phyloP scores from a whole-genome alignment of 208 protist species.

The Tetramitus jugosus region DNA sequence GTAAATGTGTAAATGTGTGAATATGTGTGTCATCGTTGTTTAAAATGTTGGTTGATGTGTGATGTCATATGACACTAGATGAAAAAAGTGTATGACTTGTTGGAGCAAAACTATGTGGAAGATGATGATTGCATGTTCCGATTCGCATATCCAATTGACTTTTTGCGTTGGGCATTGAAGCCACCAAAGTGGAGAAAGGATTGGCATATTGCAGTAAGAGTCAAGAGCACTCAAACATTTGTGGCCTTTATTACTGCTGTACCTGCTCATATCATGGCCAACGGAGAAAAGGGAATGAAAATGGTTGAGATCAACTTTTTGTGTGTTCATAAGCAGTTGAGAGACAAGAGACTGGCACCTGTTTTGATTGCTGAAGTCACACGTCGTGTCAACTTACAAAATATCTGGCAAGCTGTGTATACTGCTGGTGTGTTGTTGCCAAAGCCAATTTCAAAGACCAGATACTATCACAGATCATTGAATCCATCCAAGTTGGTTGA shows the following conservation, averaged over 20 bases:
- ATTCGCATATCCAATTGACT: conserved; percentile 97
- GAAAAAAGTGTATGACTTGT: conserved; percentile 79
- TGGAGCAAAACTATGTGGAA: conserved; percentile 98
- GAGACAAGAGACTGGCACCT: conserved; percentile 90
- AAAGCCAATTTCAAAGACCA: conserved; percentile 77
- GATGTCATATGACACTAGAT: conserved; percentile 42
- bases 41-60: not conserved
- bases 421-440: conserved; percentile 92
- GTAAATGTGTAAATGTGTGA: conserved; percentile 23
- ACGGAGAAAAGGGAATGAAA: conserved; percentile 15
- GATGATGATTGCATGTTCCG: conserved; percentile 97
- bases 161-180: conserved; percentile 92
- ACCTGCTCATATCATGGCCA: conserved; percentile 33
- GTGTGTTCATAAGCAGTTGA: conserved; percentile 96
- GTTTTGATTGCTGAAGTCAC: conserved; percentile 98
- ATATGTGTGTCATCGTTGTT: conserved; percentile 17
- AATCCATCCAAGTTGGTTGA: conserved; percentile 95
- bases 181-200: conserved; percentile 82
- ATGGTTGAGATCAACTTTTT: conserved; percentile 99
- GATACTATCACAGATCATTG: conserved; percentile 93
- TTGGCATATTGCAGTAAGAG: conserved; percentile 94
- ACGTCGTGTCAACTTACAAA: conserved; percentile 84
- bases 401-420: conserved; percentile 93
- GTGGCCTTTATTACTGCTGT: conserved; percentile 77
- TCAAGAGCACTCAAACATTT: conserved; percentile 55